Conservation (phyloP, 2,329 filamentous ascomycete species). For the Ascochyta clinopodiicola region DNA sequence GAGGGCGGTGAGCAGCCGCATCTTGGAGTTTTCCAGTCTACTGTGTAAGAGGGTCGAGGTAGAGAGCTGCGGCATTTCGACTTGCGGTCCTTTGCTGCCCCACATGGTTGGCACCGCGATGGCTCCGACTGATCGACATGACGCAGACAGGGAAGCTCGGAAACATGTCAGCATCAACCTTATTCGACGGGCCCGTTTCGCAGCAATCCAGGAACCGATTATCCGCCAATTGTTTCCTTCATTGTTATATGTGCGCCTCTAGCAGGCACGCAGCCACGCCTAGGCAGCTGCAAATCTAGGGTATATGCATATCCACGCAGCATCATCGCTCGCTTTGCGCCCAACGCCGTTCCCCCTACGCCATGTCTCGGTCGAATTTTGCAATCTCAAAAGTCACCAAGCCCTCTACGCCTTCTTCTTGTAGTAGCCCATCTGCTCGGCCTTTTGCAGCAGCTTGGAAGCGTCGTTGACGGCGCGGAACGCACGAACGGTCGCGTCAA, state of each 20-base stretch:
- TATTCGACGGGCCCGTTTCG: not conserved
- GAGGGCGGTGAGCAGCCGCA: not conserved
- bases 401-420: constrained; percentile 36
- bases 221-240: not conserved
- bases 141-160: not conserved
- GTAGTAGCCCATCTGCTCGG: constrained; percentile 30
- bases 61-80: not conserved
- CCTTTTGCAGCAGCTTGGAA: constrained; percentile 40
- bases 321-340: not conserved
- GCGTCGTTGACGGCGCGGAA: constrained; percentile 46
- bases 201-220: not conserved
- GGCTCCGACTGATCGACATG: not conserved
- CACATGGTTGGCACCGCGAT: too few relatives aligned
- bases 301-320: constrained; percentile 6
- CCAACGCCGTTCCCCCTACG: not conserved
- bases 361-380: not conserved
- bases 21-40: not conserved
- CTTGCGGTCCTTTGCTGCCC: not conserved
- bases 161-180: not conserved
- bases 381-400: too few relatives aligned
- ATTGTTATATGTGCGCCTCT: not conserved
- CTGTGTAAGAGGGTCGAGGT: too few relatives aligned
- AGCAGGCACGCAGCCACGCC: not conserved
- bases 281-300: constrained; percentile 6
- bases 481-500: constrained; percentile 41